Percentiles rank a stretch among this genome's conserved stretches.
These are phyloP conservation scores for Penicillium mononematosum DNA, from an alignment of 495 filamentous ascomycete species.

Conservation along the genomic window DNA sequence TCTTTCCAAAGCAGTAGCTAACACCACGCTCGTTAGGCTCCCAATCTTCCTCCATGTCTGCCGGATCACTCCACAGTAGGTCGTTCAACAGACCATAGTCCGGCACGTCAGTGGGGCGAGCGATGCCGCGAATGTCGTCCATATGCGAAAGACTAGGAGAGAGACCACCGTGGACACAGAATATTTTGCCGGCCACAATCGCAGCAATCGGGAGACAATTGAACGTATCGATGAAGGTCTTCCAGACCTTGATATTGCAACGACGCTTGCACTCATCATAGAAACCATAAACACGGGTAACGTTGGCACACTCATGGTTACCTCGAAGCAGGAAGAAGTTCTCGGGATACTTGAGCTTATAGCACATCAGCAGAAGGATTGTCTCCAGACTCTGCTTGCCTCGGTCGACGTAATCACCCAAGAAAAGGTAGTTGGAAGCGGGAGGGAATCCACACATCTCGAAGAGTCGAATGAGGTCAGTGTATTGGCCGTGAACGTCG, in stretches of 20 bases:
- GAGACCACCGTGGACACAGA: slow-evolving; percentile 95
- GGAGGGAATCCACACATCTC: slow-evolving; percentile 99
- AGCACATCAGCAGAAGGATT: slow-evolving; percentile 91
- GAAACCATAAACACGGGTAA: slow-evolving; percentile 97
- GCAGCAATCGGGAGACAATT: slow-evolving; percentile 94
- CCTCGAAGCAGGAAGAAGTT: slow-evolving; percentile 98
- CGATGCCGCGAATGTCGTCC: slow-evolving; percentile 97
- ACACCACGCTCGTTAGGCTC: slow-evolving; percentile 96
- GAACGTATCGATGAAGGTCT: slow-evolving; percentile 97
- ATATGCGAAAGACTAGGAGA: slow-evolving; percentile 92
- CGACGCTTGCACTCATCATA: slow-evolving; percentile 99
- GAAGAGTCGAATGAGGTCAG: slow-evolving; percentile 94
- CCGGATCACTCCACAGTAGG: slow-evolving; percentile 95
- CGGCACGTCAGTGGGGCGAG: slow-evolving; percentile 92
- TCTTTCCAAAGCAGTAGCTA: slow-evolving; percentile 98
- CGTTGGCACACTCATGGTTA: slow-evolving; percentile 98
- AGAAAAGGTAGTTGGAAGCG: slow-evolving; percentile 88
- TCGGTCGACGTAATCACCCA: slow-evolving; percentile 97
- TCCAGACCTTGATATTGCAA: slow-evolving; percentile 99
- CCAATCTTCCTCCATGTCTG: slow-evolving; percentile 98
- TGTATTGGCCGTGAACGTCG: slow-evolving; percentile 97
- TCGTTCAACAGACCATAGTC: slow-evolving; percentile 97
- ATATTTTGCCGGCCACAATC: slow-evolving; percentile 97
- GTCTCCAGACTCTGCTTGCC: slow-evolving; percentile 98
- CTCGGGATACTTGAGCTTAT: slow-evolving; percentile 97